Evolutionary conservation across 352 stramenopile genomes (phyloP).

Genomic region (Aphanomyces euteiches): DNA sequence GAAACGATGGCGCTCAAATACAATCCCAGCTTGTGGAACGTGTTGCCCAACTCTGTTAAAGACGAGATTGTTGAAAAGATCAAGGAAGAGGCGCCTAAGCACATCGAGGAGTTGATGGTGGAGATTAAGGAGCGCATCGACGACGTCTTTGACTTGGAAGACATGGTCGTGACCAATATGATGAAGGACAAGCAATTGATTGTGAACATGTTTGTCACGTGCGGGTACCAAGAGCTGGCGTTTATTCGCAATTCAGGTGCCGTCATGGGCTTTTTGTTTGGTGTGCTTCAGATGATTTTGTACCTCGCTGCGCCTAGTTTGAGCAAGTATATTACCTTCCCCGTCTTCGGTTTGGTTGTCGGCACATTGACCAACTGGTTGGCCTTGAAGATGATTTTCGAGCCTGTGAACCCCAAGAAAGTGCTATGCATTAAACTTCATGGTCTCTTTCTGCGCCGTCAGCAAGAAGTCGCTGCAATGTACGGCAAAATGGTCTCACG

Average conservation of each 20-base stretch:
- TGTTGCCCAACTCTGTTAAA: slow-evolving; percentile 75
- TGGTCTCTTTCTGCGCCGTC: slow-evolving; percentile 92
- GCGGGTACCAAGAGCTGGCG: slow-evolving; percentile 86
- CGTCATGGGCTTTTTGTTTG: slow-evolving; percentile 88
- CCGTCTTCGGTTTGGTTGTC: slow-evolving; percentile 92
- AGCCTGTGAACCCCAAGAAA: slow-evolving; percentile 82
- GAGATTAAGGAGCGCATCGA: slow-evolving; percentile 94
- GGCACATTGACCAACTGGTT: slow-evolving; percentile 97
- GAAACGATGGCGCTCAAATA: slow-evolving; percentile 88
- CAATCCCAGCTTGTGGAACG: slow-evolving; percentile 76
- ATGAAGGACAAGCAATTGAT: slow-evolving; percentile 93
- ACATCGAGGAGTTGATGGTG: slow-evolving; percentile 92
- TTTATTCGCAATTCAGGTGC: slow-evolving; percentile 90
- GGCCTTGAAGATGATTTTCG: slow-evolving; percentile 91
- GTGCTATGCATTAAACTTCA: slow-evolving; percentile 91
- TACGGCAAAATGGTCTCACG: slow-evolving; percentile 82
- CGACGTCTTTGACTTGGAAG: slow-evolving; percentile 93
- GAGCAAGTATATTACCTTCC: slow-evolving; percentile 82
- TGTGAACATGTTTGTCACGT: slow-evolving; percentile 93
- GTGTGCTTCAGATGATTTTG: slow-evolving; percentile 83
- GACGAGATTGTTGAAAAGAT: slow-evolving; percentile 92
- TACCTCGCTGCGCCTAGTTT: slow-evolving; percentile 77
- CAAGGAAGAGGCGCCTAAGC: slow-evolving; percentile 88
- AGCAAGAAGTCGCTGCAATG: slow-evolving; percentile 86
- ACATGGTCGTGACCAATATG: slow-evolving; percentile 93